Evolutionary conservation across 2,329 filamentous ascomycete species (phyloP).

Genomic region (Hymenoscyphus fructigenus): DNA sequence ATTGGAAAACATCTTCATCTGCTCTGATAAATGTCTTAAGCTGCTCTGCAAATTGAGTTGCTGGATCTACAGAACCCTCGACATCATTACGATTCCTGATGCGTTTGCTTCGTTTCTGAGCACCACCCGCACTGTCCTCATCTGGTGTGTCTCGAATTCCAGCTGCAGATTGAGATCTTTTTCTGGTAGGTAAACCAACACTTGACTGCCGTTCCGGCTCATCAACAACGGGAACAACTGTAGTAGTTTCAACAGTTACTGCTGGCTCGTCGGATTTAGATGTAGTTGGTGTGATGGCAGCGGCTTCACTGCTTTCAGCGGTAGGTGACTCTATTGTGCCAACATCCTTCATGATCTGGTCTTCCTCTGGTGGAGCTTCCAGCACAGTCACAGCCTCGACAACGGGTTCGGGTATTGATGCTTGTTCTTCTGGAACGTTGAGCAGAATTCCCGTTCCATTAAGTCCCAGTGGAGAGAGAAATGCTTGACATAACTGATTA

Average conservation of each 20-base stretch:
- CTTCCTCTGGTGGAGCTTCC: constrained; percentile 13
- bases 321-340: constrained; percentile 27
- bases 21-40: constrained; percentile 41
- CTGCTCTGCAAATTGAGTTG: constrained; percentile 52
- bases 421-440: constrained; percentile 24
- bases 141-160: constrained; percentile 56
- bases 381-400: not conserved
- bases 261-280: constrained; percentile 23
- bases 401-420: not conserved
- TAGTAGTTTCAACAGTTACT: constrained; percentile 24
- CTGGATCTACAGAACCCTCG: constrained; percentile 51
- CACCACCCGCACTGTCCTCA: constrained; percentile 50
- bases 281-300: constrained; percentile 19
- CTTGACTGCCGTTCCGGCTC: constrained; percentile 17
- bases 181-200: constrained; percentile 44
- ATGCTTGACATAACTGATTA: constrained; percentile 27
- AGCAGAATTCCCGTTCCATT: constrained; percentile 26
- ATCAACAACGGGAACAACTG: constrained; percentile 27
- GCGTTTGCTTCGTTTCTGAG: constrained; percentile 64
- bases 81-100: constrained; percentile 60
- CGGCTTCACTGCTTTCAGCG: constrained; percentile 22
- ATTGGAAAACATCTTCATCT: constrained; percentile 35
- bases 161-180: constrained; percentile 62
- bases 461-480: constrained; percentile 19
- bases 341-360: constrained; percentile 32